Evolutionary conservation across 192 early-diverging fungal species (phyloP).

Genomic region (Chytriomyces confervae): DNA sequence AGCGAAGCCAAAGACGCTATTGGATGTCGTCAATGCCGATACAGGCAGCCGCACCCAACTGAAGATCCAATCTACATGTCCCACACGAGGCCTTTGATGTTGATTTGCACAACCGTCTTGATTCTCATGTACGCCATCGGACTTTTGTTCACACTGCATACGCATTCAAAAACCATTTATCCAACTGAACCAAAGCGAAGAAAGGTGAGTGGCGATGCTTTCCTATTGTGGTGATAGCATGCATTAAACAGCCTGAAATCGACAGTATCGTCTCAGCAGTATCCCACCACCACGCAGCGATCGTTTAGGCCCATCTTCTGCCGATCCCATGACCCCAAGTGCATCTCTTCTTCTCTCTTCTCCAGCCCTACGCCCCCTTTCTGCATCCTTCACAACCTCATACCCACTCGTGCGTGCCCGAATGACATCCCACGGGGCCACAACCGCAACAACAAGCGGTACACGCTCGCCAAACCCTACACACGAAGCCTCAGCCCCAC

Average conservation of each 20-base stretch:
- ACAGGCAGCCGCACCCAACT: conserved; percentile 56
- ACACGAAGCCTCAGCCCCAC: no score
- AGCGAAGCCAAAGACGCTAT: background rate
- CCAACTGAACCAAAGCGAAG: conserved; percentile 50
- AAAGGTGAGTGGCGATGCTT: background rate
- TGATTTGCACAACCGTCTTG: conserved; percentile 79
- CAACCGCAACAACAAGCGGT: no score
- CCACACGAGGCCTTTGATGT: conserved; percentile 84
- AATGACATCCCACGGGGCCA: no score
- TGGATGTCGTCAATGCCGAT: conserved; percentile 19
- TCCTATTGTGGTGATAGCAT: conserved; percentile 2
- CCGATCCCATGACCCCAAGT: conserved; percentile 1
- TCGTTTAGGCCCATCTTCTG: background rate
- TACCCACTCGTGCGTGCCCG: no score
- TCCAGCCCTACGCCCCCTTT: background rate
- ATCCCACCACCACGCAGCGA: background rate
- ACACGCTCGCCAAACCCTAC: no score
- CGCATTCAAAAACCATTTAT: conserved; percentile 85
- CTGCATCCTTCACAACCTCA: no score
- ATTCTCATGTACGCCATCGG: conserved; percentile 86
- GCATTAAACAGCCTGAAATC: background rate
- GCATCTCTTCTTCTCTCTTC: background rate
- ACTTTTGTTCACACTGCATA: conserved; percentile 90
- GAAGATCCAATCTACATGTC: conserved; percentile 81
- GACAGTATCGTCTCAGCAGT: conserved; percentile 9